phyloP scores from a whole-genome alignment of 495 filamentous ascomycete species.

The Talaromyces ruber region DNA sequence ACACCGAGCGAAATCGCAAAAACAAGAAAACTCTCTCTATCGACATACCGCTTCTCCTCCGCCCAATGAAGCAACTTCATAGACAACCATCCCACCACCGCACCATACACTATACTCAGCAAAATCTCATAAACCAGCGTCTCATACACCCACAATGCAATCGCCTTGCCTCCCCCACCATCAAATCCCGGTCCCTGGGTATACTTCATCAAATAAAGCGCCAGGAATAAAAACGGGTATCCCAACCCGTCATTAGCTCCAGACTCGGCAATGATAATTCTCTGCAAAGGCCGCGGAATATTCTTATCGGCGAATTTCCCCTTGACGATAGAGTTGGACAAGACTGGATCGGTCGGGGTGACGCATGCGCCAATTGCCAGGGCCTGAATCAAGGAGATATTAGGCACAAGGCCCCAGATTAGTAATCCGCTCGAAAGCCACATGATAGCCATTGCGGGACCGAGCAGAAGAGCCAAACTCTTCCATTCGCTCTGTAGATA shows the following conservation, averaged over 20 bases:
- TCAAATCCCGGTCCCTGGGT: constrained; percentile 45
- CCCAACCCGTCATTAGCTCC: constrained; percentile 93
- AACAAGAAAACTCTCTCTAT: constrained; percentile 83
- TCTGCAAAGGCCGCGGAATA: constrained; percentile 71
- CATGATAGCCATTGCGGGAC: constrained; percentile 82
- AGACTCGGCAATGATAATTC: constrained; percentile 83
- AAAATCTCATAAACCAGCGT: constrained; percentile 81
- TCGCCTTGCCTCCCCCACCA: constrained; percentile 57
- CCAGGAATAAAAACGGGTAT: constrained; percentile 83
- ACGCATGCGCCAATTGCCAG: constrained; percentile 76
- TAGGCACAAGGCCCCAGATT: constrained; percentile 70
- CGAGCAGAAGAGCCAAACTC: constrained; percentile 64
- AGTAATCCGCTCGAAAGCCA: constrained; percentile 77
- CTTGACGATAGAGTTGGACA: constrained; percentile 87
- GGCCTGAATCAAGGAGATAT: constrained; percentile 65
- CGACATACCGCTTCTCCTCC: constrained; percentile 73
- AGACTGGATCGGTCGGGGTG: constrained; percentile 84
- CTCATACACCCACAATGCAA: constrained; percentile 79
- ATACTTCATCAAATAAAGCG: constrained; percentile 77
- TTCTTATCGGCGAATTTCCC: constrained; percentile 90
- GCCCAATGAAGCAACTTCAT: constrained; percentile 79
- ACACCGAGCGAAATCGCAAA: constrained; percentile 79
- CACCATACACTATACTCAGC: constrained; percentile 71
- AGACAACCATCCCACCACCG: constrained; percentile 67
- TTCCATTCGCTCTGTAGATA: constrained; percentile 79